Conservation (phyloP, 768 basidiomycete genomes). For the Lanmaoa pseudosensibilis region DNA sequence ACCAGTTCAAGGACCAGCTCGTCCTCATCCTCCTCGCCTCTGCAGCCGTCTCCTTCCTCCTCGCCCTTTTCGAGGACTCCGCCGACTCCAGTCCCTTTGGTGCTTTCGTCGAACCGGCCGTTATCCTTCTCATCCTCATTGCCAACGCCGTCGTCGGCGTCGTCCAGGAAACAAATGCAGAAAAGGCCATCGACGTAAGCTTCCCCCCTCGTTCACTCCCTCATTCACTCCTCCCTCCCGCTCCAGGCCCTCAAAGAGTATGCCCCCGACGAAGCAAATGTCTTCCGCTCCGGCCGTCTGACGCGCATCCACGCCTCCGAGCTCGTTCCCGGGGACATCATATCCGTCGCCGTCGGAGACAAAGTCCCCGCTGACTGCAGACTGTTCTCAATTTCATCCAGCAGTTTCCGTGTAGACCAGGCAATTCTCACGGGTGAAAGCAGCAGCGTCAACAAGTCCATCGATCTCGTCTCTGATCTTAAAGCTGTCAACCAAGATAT, state of each 20-base stretch:
- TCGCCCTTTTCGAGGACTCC: conserved; percentile 84
- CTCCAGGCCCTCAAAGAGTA: conserved; percentile 91
- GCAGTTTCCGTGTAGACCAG: conserved; percentile 93
- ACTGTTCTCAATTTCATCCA: conserved; percentile 84
- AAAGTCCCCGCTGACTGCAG: conserved; percentile 95
- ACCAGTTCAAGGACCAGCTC: conserved; percentile 98
- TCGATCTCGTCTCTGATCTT: conserved; percentile 63
- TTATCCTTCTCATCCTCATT: conserved; percentile 93
- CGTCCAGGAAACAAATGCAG: conserved; percentile 94
- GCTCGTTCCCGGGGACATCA: conserved; percentile 93
- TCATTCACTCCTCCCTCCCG: not conserved
- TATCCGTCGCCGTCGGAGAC: conserved; percentile 90
- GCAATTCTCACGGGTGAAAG: conserved; percentile 97
- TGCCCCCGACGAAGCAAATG: conserved; percentile 95
- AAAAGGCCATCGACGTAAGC: conserved; percentile 95
- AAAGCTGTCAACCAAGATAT: conserved; percentile 97
- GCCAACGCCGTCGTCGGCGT: conserved; percentile 98
- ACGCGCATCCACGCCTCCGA: conserved; percentile 79
- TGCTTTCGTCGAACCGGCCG: conserved; percentile 93
- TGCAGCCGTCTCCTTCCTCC: conserved; percentile 88
- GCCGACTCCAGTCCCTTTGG: conserved; percentile 65
- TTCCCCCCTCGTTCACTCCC: not conserved
- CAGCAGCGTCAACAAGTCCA: conserved; percentile 79
- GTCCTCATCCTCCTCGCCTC: conserved; percentile 95
- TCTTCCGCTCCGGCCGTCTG: conserved; percentile 69